A percentile compares a stretch with the other conserved stretches of the same genome.
Evolutionary conservation across 2,329 filamentous ascomycete genomes (phyloP).

Genomic region (Cercospora nicotianae): DNA sequence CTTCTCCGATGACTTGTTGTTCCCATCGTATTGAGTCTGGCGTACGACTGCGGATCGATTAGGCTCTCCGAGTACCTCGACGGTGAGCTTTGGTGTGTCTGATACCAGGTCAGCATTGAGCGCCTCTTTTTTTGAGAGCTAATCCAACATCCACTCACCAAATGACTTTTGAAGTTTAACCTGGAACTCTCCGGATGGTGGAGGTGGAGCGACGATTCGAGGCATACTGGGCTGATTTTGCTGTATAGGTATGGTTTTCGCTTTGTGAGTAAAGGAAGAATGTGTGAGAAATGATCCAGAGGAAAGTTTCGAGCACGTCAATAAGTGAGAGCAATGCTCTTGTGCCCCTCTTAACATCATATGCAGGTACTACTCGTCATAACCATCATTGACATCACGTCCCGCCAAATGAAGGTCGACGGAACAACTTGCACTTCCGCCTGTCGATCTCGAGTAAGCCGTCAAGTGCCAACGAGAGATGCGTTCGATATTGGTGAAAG

Average conservation of each 20-base stretch:
- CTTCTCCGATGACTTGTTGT: slow-evolving; percentile 40
- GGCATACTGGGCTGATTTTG: slow-evolving; percentile 33
- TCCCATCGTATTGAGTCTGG: slow-evolving; percentile 37
- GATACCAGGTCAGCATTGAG: slow-evolving; percentile 21
- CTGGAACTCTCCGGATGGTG: slow-evolving; percentile 40
- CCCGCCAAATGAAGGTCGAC: slow-evolving; percentile 7
- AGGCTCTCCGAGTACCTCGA: slow-evolving; percentile 46
- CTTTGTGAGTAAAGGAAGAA: background rate
- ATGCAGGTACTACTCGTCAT: slow-evolving; percentile 14
- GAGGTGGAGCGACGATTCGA: slow-evolving; percentile 39
- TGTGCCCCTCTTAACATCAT: slow-evolving; percentile 11
- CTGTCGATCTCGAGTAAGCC: background rate
- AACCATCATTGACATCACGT: slow-evolving; percentile 12
- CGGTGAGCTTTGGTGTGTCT: slow-evolving; percentile 38
- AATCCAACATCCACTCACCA: slow-evolving; percentile 24
- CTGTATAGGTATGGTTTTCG: background rate
- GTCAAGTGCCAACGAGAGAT: background rate
- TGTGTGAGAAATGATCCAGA: background rate
- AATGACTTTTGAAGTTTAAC: slow-evolving; percentile 38
- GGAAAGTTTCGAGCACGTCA: background rate
- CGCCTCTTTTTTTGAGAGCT: background rate
- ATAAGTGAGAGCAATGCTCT: background rate
- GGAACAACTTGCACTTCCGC: background rate
- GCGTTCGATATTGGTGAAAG: background rate
- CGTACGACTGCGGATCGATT: slow-evolving; percentile 43